Evolutionary conservation across 148 eudicot genomes (phyloP).

Genomic region (Rhododendron molle): DNA sequence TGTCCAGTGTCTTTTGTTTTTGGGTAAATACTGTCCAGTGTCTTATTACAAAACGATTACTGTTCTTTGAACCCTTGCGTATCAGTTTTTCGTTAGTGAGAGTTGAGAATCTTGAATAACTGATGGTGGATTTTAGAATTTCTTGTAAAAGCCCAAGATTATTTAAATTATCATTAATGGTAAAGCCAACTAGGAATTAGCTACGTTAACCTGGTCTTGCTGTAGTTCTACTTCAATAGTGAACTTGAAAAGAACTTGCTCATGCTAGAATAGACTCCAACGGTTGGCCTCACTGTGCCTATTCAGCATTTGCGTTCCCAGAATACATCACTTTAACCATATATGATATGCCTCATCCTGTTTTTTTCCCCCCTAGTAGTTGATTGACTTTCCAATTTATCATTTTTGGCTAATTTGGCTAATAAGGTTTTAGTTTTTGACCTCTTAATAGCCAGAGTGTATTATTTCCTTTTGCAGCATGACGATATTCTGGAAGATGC

Average conservation of each 20-base stretch:
- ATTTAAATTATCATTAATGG: neutral
- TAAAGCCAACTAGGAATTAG: neutral
- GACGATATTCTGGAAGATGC: slow-evolving; percentile 38
- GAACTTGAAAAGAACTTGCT: neutral
- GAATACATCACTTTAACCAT: neutral
- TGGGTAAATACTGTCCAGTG: neutral
- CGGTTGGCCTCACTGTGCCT: neutral
- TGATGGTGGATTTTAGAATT: neutral
- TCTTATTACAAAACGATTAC: neutral
- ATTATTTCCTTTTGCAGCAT: slow-evolving; percentile 43
- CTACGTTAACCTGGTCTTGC: neutral
- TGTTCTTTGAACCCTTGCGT: neutral
- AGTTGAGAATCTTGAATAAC: neutral
- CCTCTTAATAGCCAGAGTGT: neutral
- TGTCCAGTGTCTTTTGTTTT: neutral
- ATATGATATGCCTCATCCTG: neutral
- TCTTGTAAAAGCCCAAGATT: neutral
- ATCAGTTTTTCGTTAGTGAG: neutral
- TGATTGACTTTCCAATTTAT: neutral
- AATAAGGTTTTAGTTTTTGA: neutral
- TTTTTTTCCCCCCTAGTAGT: neutral
- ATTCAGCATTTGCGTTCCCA: neutral
- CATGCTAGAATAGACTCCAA: neutral
- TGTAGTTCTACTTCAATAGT: neutral
- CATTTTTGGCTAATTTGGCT: neutral